These are phyloP conservation scores for Dryas octopetala DNA, from an alignment of 306 rosid genomes.

Conservation along the genomic window DNA sequence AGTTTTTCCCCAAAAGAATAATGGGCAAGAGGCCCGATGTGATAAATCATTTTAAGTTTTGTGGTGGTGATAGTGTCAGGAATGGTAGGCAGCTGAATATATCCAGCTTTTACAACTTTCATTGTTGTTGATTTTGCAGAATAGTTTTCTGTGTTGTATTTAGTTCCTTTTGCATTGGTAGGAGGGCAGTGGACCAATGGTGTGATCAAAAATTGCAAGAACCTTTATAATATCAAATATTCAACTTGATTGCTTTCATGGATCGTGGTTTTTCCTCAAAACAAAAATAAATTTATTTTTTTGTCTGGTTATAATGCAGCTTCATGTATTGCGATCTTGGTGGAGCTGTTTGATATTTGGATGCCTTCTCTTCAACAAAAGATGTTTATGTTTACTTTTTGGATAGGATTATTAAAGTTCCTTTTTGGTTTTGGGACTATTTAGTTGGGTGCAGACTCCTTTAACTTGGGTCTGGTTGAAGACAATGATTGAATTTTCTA, in stretches of 20 bases:
- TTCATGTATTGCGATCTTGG: background rate
- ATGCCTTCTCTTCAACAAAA: background rate
- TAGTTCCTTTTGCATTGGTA: conserved; percentile 11
- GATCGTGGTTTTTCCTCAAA: conserved; percentile 2
- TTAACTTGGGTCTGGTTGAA: no score
- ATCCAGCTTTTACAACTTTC: conserved; percentile 29
- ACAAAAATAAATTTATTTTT: background rate
- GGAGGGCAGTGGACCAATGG: conserved; percentile 2
- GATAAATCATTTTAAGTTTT: conserved; percentile 29
- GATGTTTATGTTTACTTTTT: background rate
- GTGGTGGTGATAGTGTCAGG: conserved; percentile 41
- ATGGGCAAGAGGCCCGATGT: conserved; percentile 38
- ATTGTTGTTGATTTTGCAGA: conserved; percentile 34
- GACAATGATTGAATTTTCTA: no score
- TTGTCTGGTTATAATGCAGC: background rate
- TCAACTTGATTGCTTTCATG: background rate
- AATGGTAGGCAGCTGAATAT: conserved; percentile 38
- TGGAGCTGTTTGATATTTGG: background rate
- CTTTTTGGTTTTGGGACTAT: background rate
- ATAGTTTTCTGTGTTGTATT: conserved; percentile 14
- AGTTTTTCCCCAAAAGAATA: conserved; percentile 28
- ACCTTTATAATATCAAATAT: background rate
- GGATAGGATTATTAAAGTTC: background rate
- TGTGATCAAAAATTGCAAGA: conserved; percentile 23
- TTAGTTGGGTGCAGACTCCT: no score